phyloP scores from a whole-genome alignment of 2,329 filamentous ascomycete species.

The Fusarium verrucosum region DNA sequence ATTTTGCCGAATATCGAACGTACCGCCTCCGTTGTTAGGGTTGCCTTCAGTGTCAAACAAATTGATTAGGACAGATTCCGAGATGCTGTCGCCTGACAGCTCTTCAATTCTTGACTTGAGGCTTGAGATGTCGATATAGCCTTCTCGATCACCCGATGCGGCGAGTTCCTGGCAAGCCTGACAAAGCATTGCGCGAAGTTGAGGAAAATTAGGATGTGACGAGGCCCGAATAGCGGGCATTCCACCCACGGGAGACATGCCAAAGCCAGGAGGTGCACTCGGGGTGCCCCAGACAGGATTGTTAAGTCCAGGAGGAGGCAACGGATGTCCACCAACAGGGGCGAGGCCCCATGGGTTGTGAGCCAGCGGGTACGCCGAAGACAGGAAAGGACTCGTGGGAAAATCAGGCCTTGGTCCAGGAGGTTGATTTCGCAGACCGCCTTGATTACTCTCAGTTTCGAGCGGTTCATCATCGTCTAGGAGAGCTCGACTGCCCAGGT shows the following conservation, averaged over 20 bases:
- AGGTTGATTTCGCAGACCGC: conserved; percentile 58
- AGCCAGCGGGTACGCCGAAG: conserved; percentile 51
- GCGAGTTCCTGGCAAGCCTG: conserved; percentile 75
- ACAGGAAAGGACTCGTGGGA: conserved; percentile 54
- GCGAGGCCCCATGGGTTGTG: conserved; percentile 56
- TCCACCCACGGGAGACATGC: conserved; percentile 46
- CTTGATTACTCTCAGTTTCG: conserved; percentile 45
- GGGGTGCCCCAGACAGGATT: conserved; percentile 53
- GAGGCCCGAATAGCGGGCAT: conserved; percentile 45
- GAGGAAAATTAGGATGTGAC: conserved; percentile 73
- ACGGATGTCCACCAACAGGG: conserved; percentile 48
- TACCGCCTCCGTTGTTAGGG: conserved; percentile 86
- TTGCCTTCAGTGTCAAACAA: conserved; percentile 94
- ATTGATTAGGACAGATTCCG: conserved; percentile 76
- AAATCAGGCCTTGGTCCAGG: conserved; percentile 60
- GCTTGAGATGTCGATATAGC: conserved; percentile 74
- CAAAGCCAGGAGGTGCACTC: conserved; percentile 48
- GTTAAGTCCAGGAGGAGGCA: conserved; percentile 59
- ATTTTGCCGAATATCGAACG: conserved; percentile 74
- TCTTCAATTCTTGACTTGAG: conserved; percentile 73
- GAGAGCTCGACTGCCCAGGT: conserved; percentile 90
- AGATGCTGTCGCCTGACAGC: conserved; percentile 54
- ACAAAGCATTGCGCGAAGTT: conserved; percentile 78
- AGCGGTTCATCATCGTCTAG: conserved; percentile 76
- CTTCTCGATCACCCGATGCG: conserved; percentile 58